Evolutionary conservation across 495 filamentous ascomycete species (phyloP).

Genomic region (Paragyromitra xinjiangensis): DNA sequence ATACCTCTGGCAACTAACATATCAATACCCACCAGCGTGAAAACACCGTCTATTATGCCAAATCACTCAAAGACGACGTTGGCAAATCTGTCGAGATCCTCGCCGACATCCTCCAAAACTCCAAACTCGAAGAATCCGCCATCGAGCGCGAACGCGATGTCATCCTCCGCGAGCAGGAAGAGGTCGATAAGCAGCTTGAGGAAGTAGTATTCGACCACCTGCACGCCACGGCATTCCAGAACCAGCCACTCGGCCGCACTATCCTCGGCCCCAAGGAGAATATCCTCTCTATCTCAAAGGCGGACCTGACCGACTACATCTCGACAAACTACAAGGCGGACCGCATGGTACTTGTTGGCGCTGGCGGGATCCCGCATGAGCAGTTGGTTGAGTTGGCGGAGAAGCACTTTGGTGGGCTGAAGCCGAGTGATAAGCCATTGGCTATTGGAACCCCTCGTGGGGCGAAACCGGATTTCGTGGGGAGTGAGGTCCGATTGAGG

Average conservation of each 20-base stretch:
- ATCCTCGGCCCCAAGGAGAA: conserved; percentile 98
- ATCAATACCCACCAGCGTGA: conserved; percentile 71
- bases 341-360: conserved; percentile 97
- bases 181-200: conserved; percentile 99
- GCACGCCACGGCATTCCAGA: conserved; percentile 96
- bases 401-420: conserved; percentile 85
- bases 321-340: conserved; percentile 99
- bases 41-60: conserved; percentile 99
- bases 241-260: conserved; percentile 93
- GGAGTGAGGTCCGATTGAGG: conserved; percentile 91
- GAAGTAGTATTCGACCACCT: conserved; percentile 99
- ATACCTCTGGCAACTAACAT: not conserved
- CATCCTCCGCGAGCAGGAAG: conserved; percentile 97
- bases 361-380: conserved; percentile 92
- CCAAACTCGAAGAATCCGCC: conserved; percentile 88
- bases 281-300: conserved; percentile 91
- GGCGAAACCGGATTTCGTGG: conserved; percentile 89
- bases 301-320: conserved; percentile 93
- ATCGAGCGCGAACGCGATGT: conserved; percentile 98
- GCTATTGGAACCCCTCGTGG: conserved; percentile 76
- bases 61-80: conserved; percentile 97
- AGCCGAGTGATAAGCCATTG: conserved; percentile 71
- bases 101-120: conserved; percentile 98
- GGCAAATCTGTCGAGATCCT: conserved; percentile 96
- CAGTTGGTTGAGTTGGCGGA: conserved; percentile 94